Conservation (phyloP, 805 yeast genomes). For the Kodamaea neixiangensis region DNA sequence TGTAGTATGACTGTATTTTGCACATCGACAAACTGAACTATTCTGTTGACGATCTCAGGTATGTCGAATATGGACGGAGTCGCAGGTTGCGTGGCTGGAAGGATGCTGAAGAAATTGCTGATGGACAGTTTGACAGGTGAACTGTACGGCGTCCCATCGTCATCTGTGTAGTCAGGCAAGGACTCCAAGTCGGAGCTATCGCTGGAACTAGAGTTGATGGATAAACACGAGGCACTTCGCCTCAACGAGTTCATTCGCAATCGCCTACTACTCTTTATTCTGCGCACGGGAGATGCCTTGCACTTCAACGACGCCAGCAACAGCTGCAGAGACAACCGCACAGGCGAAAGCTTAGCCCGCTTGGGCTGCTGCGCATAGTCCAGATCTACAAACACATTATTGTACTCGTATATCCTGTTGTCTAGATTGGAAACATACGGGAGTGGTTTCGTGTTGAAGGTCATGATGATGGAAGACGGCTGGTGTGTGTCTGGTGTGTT, state of each 20-base stretch:
- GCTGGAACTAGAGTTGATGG: constrained; percentile 10
- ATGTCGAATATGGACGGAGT: constrained; percentile 56
- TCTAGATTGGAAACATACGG: constrained; percentile 20
- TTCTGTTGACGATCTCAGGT: constrained; percentile 72
- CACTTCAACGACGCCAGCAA: constrained; percentile 9
- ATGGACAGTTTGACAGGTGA: constrained; percentile 17
- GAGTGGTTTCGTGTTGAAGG: constrained; percentile 26
- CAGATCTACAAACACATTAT: constrained; percentile 14
- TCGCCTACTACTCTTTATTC: neutral
- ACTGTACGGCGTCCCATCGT: constrained; percentile 24
- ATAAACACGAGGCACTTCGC: constrained; percentile 9
- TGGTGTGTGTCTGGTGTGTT: too few species aligned
- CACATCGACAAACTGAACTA: constrained; percentile 61
- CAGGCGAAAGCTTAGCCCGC: constrained; percentile 5
- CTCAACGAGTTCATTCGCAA: constrained; percentile 6
- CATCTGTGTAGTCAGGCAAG: constrained; percentile 39
- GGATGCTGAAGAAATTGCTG: constrained; percentile 10
- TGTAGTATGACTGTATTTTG: constrained; percentile 55
- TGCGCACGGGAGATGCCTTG: neutral
- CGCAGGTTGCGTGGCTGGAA: constrained; percentile 1
- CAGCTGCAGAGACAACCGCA: constrained; percentile 8
- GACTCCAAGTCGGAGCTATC: constrained; percentile 37
- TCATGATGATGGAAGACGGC: too few species aligned
- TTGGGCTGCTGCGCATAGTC: constrained; percentile 7
- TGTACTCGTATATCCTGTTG: constrained; percentile 25